These are phyloP conservation scores for Exophiala bonariae DNA, from an alignment of 2,329 filamentous ascomycete genomes.

Conservation along the genomic window DNA sequence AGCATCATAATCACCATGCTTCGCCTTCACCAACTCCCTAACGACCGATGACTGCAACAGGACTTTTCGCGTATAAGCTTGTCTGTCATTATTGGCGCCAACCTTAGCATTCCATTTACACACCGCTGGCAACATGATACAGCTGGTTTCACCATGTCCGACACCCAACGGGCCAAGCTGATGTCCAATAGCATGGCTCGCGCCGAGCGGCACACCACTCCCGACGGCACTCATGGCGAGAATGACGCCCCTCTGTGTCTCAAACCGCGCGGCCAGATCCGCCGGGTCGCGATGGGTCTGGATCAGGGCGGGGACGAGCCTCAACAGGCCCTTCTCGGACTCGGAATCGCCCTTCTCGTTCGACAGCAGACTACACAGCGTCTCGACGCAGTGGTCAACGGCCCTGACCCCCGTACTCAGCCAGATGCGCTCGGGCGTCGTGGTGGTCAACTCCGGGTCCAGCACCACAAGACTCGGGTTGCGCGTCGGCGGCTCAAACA, in stretches of 20 bases:
- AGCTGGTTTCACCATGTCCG: slow-evolving; percentile 62
- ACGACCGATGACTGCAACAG: slow-evolving; percentile 42
- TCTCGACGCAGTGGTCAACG: slow-evolving; percentile 61
- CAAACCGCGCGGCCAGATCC: slow-evolving; percentile 45
- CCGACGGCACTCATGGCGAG: slow-evolving; percentile 53
- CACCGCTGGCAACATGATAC: slow-evolving; percentile 55
- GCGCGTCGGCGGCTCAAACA: slow-evolving; percentile 38
- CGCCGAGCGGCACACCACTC: slow-evolving; percentile 46
- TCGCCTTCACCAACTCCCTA: slow-evolving; percentile 35
- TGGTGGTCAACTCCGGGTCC: slow-evolving; percentile 52
- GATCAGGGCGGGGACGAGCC: slow-evolving; percentile 46
- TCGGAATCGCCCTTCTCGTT: slow-evolving; percentile 37
- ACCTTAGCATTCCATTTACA: slow-evolving; percentile 55
- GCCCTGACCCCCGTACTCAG: slow-evolving; percentile 58
- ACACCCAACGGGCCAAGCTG: slow-evolving; percentile 57
- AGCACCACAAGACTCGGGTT: slow-evolving; percentile 57
- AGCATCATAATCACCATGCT: slow-evolving; percentile 19
- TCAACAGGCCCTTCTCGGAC: slow-evolving; percentile 40
- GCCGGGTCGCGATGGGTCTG: slow-evolving; percentile 36
- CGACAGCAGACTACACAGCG: slow-evolving; percentile 45
- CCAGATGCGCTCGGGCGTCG: slow-evolving; percentile 57
- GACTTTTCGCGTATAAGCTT: slow-evolving; percentile 41
- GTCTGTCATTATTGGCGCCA: slow-evolving; percentile 44
- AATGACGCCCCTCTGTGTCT: slow-evolving; percentile 53
- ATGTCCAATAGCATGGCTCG: slow-evolving; percentile 55